Evolutionary conservation across 257 asterid genomes (phyloP).

Genomic region (Haberlea rhodopensis): DNA sequence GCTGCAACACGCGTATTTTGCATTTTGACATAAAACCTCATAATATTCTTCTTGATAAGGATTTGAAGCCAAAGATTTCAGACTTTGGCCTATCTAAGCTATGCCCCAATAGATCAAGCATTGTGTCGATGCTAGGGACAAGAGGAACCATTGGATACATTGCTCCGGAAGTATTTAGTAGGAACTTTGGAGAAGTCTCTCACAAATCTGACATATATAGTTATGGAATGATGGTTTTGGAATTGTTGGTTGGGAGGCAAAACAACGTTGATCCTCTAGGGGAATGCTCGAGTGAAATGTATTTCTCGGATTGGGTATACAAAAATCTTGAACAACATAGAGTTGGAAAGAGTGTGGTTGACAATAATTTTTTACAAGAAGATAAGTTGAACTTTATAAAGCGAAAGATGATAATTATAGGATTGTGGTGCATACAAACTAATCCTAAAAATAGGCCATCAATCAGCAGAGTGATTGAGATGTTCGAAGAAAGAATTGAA

Average conservation of each 20-base stretch:
- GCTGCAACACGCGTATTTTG: too few relatives aligned
- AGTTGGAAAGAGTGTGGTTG: not conserved
- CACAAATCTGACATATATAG: conserved; percentile 36
- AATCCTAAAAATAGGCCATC: conserved; percentile 31
- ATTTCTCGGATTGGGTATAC: conserved; percentile 34
- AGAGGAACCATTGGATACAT: too few relatives aligned
- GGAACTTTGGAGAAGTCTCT: conserved; percentile 30
- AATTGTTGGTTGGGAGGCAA: conserved; percentile 33
- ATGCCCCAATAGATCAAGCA: too few relatives aligned
- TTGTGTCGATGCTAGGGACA: too few relatives aligned
- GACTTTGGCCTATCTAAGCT: too few relatives aligned
- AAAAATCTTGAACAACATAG: conserved; percentile 8
- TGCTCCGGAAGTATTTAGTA: conserved; percentile 32
- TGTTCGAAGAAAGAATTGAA: conserved; percentile 29
- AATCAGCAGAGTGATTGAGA: conserved; percentile 29
- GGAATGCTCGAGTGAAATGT: conserved; percentile 16
- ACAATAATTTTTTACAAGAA: not conserved
- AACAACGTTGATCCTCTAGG: not conserved
- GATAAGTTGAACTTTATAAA: conserved; percentile 20
- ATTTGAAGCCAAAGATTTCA: too few relatives aligned
- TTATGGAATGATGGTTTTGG: conserved; percentile 38
- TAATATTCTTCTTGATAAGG: too few relatives aligned
- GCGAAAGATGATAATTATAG: conserved; percentile 29
- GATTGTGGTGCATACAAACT: conserved; percentile 36
- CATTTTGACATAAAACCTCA: too few relatives aligned